Evolutionary conservation across 768 basidiomycete genomes (phyloP).

Genomic region (Lactifluus pinguis): DNA sequence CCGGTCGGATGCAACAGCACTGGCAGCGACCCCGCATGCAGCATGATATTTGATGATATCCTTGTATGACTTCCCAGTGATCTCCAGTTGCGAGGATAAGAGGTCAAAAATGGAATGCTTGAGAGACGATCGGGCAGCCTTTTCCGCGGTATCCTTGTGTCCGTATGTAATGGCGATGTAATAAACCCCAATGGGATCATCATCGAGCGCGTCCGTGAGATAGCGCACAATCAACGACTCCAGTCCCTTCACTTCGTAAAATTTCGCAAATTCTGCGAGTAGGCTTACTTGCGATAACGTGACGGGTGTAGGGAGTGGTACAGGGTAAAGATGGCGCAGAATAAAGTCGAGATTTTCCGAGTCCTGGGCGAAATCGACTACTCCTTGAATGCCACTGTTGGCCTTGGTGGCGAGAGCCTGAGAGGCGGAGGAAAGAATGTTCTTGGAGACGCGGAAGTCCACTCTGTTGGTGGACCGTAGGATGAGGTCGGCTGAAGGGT

Average conservation of each 20-base stretch:
- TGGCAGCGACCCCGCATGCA: neutral
- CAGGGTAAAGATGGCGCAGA: constrained; percentile 14
- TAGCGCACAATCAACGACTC: neutral
- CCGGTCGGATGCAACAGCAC: neutral
- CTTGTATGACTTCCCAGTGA: neutral
- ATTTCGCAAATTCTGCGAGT: constrained; percentile 11
- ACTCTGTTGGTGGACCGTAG: constrained; percentile 3
- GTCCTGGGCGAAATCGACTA: constrained; percentile 1
- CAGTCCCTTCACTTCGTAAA: constrained; percentile 4
- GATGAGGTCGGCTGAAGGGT: neutral
- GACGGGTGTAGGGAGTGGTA: neutral
- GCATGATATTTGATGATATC: neutral
- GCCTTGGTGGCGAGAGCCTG: constrained; percentile 8
- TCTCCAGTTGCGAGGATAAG: neutral
- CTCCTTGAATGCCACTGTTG: neutral
- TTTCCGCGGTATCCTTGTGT: neutral
- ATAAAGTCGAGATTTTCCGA: constrained; percentile 1
- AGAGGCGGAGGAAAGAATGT: constrained; percentile 13
- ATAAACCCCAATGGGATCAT: constrained; percentile 13
- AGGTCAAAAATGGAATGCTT: neutral
- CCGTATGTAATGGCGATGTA: constrained; percentile 1
- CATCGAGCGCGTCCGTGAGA: neutral
- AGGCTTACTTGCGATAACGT: neutral
- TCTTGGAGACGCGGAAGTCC: constrained; percentile 9
- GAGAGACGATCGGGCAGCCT: neutral